Conservation (phyloP, 1,139 yeast genomes). For the Pichia cactophila region DNA sequence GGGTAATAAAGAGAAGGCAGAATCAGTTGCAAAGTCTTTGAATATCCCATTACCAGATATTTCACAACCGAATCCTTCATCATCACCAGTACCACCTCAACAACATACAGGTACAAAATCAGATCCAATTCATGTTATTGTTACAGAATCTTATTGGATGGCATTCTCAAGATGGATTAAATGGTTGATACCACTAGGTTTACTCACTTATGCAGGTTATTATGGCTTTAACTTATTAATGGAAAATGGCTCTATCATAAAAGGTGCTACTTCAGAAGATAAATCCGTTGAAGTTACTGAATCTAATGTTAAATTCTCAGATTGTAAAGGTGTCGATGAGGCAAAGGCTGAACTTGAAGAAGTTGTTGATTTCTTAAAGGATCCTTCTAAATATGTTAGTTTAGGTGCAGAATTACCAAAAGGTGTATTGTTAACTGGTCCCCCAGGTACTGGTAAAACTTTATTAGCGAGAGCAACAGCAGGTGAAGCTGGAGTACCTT, state of each 20-base stretch:
- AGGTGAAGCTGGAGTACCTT: slow-evolving; percentile 98
- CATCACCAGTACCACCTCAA: neutral
- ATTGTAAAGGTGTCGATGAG: slow-evolving; percentile 97
- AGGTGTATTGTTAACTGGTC: slow-evolving; percentile 95
- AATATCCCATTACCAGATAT: slow-evolving; percentile 17
- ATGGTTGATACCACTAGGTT: slow-evolving; percentile 80
- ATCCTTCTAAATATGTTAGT: slow-evolving; percentile 92
- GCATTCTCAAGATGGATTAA: slow-evolving; percentile 81
- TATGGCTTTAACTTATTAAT: slow-evolving; percentile 69
- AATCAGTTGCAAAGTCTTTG: slow-evolving; percentile 38
- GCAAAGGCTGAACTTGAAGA: slow-evolving; percentile 96
- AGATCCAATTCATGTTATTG: slow-evolving; percentile 86
- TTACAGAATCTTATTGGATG: slow-evolving; percentile 74
- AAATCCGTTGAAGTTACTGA: slow-evolving; percentile 77
- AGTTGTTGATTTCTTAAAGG: slow-evolving; percentile 91
- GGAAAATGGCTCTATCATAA: slow-evolving; percentile 79
- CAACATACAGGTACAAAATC: slow-evolving; percentile 24
- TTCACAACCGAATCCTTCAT: neutral
- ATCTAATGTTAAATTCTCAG: slow-evolving; percentile 81
- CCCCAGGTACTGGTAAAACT: slow-evolving; percentile 99
- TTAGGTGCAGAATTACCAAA: slow-evolving; percentile 96
- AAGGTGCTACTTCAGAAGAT: slow-evolving; percentile 67
- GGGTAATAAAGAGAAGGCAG: slow-evolving; percentile 77
- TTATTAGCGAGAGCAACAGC: slow-evolving; percentile 97
- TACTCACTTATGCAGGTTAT: slow-evolving; percentile 64